A percentile compares a stretch with the other conserved stretches of the same genome.
Evolutionary conservation across 2,329 filamentous ascomycete species (phyloP).

Genomic region (Colletotrichum liaoningense): DNA sequence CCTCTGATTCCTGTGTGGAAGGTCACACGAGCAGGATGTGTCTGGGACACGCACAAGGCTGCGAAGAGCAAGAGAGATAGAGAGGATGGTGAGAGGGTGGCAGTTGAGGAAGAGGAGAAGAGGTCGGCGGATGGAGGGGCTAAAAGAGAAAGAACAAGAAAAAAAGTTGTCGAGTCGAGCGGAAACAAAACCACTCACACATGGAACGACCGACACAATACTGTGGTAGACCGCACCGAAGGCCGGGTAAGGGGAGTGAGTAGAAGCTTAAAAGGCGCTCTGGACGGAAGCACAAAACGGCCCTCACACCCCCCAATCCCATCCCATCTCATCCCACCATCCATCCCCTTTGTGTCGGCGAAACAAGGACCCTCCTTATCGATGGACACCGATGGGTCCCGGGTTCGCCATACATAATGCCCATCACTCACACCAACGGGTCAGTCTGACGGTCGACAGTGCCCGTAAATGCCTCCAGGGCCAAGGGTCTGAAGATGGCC

Average conservation of each 20-base stretch:
- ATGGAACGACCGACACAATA: not conserved
- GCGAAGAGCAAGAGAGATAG: not conserved
- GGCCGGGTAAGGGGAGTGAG: conserved; percentile 6
- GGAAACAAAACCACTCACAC: conserved; percentile 17
- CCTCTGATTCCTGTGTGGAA: conserved; percentile 5
- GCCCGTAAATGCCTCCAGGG: not conserved
- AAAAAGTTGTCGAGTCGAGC: not conserved
- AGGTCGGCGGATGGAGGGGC: not conserved
- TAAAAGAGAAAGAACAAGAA: not conserved
- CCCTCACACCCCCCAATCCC: conserved; percentile 3
- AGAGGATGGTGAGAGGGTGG: not conserved
- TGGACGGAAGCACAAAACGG: conserved; percentile 32
- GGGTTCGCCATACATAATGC: conserved; percentile 12
- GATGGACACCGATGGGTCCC: conserved; percentile 21
- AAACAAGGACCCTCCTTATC: conserved; percentile 33
- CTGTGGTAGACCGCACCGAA: conserved; percentile 1
- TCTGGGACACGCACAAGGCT: not conserved
- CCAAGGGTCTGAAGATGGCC: not conserved
- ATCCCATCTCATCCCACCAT: not conserved
- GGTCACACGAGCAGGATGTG: conserved; percentile 30
- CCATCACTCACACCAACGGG: conserved; percentile 15
- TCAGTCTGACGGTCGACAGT: not conserved
- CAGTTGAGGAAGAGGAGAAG: not conserved
- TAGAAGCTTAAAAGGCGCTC: conserved; percentile 34
- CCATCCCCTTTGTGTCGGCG: conserved; percentile 6